A percentile compares a stretch with the other conserved stretches of the same genome.
Evolutionary conservation across 257 asterid species (phyloP).

Genomic region (Thymus mandschuricus): DNA sequence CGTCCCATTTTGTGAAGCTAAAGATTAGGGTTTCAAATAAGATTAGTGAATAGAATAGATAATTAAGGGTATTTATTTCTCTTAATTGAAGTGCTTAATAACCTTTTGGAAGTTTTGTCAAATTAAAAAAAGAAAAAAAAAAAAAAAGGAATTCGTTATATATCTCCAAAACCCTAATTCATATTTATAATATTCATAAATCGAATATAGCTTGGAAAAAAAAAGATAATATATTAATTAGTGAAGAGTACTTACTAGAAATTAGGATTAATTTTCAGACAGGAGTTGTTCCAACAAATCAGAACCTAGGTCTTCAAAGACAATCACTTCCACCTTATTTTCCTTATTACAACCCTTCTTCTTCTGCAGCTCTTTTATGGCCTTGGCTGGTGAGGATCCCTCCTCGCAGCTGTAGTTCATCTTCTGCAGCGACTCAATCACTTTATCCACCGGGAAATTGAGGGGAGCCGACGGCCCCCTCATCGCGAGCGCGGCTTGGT

Average conservation of each 20-base stretch:
- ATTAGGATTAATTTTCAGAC: not conserved
- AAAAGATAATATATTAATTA: no score
- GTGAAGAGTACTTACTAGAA: not conserved
- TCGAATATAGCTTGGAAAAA: not conserved
- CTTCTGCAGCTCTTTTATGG: constrained; percentile 35
- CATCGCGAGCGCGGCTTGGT: constrained; percentile 51
- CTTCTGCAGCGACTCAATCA: constrained; percentile 39
- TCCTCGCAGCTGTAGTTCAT: constrained; percentile 29
- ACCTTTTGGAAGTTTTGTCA: no score
- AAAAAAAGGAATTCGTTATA: no score
- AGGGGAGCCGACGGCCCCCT: constrained; percentile 42
- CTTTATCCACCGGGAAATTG: constrained; percentile 41
- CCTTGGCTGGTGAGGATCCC: constrained; percentile 19
- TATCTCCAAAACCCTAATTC: not conserved
- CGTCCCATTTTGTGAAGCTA: no score
- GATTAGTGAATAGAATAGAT: no score
- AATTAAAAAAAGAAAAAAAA: no score
- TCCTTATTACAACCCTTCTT: constrained; percentile 3
- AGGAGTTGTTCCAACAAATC: constrained; percentile 37
- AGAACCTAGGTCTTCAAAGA: constrained; percentile 48
- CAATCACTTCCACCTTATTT: constrained; percentile 2
- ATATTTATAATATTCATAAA: not conserved
- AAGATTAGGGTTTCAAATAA: no score
- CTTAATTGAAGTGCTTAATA: no score
- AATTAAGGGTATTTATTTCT: no score